Conservation (phyloP, 1,139 yeast species). For the Yamadazyma atlantica region DNA sequence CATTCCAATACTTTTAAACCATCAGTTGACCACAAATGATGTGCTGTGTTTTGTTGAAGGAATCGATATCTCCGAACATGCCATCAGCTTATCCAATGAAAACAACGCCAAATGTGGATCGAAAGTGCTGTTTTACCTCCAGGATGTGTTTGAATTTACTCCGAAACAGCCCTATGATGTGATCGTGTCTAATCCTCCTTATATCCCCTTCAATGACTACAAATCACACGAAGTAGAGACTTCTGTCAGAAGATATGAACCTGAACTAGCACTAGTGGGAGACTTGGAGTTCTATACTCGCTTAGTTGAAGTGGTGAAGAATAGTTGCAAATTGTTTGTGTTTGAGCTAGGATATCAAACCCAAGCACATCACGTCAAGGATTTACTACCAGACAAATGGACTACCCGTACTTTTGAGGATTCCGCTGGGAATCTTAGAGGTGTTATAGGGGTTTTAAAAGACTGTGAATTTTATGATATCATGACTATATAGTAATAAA, state of each 20-base stretch:
- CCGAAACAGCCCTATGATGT: slow-evolving; percentile 37
- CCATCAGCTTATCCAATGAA: slow-evolving; percentile 48
- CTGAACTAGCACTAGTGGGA: slow-evolving; percentile 73
- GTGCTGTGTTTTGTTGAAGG: slow-evolving; percentile 11
- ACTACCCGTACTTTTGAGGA: slow-evolving; percentile 26
- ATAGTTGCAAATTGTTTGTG: slow-evolving; percentile 39
- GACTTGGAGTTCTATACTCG: slow-evolving; percentile 67
- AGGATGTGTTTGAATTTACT: slow-evolving; percentile 24
- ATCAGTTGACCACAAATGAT: slow-evolving; percentile 23
- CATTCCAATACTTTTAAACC: slow-evolving; percentile 55
- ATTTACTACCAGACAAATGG: slow-evolving; percentile 24
- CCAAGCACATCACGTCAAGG: slow-evolving; percentile 30
- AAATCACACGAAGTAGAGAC: slow-evolving; percentile 41
- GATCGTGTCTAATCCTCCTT: slow-evolving; percentile 86
- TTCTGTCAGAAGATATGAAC: slow-evolving; percentile 75
- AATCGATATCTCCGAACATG: slow-evolving; percentile 59
- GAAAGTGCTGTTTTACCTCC: slow-evolving; percentile 19
- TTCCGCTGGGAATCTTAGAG: slow-evolving; percentile 30
- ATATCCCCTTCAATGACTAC: slow-evolving; percentile 57
- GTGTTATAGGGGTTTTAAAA: slow-evolving; percentile 34
- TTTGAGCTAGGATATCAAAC: slow-evolving; percentile 42
- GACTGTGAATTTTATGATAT: background rate
- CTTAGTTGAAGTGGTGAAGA: slow-evolving; percentile 41
- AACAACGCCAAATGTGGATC: slow-evolving; percentile 32
- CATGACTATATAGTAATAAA: no score